phyloP scores from a whole-genome alignment of 257 asterid genomes.

The Plantago major region DNA sequence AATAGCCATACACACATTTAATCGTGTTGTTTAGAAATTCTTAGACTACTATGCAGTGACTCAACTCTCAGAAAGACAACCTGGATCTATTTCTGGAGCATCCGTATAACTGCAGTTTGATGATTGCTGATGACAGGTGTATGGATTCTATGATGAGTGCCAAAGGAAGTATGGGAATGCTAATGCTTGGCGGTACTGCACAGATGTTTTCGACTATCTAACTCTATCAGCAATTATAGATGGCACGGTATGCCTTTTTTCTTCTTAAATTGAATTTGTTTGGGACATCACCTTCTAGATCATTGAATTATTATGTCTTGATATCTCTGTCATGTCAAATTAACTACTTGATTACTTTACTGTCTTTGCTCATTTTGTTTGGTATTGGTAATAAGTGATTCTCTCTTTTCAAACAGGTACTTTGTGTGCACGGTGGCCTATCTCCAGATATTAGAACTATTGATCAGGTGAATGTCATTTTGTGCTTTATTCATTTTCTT shows the following conservation, averaged over 20 bases:
- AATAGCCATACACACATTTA: too few species aligned
- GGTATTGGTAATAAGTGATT: conserved; percentile 11
- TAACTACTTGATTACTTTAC: neutral
- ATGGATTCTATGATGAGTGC: conserved; percentile 99
- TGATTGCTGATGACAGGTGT: conserved; percentile 49
- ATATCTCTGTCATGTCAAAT: conserved; percentile 2
- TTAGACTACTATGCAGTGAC: neutral
- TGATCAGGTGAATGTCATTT: conserved; percentile 63
- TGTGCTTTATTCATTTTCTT: neutral
- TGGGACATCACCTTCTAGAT: conserved; percentile 2
- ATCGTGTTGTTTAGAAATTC: neutral
- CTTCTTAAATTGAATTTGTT: conserved; percentile 6
- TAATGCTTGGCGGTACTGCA: conserved; percentile 99
- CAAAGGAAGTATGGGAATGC: conserved; percentile 97
- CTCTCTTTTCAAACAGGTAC: conserved; percentile 52
- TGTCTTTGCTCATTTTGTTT: conserved; percentile 4
- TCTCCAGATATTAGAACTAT: conserved; percentile 95
- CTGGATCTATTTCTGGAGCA: conserved; percentile 5
- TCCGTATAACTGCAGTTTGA: conserved; percentile 14
- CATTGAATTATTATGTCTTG: conserved; percentile 2
- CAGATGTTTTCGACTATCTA: conserved; percentile 95
- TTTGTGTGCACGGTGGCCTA: conserved; percentile 98
- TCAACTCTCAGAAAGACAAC: conserved; percentile 8
- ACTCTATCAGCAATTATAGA: conserved; percentile 94
- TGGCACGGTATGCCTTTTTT: conserved; percentile 62